Evolutionary conservation across 768 basidiomycete species (phyloP).

Genomic region (Suillus ampliporus): DNA sequence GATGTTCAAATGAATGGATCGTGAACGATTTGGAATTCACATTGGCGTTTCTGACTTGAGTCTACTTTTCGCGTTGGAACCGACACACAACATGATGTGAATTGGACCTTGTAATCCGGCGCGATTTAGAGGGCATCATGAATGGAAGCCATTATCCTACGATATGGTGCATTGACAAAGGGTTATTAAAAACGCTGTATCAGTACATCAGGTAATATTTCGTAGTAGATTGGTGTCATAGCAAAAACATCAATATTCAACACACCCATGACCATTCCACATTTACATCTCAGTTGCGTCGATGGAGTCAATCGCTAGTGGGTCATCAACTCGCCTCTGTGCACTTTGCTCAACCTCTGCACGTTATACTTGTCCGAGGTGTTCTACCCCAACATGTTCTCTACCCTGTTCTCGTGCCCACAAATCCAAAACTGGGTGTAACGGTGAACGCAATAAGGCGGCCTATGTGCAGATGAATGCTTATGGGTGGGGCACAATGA

Average conservation of each 20-base stretch:
- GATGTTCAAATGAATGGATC: no score
- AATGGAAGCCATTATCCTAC: background rate
- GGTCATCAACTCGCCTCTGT: conserved; percentile 42
- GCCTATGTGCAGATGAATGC: conserved; percentile 81
- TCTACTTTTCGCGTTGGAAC: no score
- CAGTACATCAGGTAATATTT: background rate
- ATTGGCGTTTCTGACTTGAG: no score
- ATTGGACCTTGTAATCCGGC: background rate
- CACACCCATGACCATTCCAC: background rate
- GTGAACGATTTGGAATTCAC: no score
- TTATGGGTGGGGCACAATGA: conserved; percentile 86
- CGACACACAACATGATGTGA: background rate
- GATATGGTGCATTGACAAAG: background rate
- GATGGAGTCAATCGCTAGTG: conserved; percentile 1
- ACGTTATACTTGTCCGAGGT: conserved; percentile 84
- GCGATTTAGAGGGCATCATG: background rate
- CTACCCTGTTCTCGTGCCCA: conserved; percentile 69
- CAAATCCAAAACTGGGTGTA: conserved; percentile 65
- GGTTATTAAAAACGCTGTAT: background rate
- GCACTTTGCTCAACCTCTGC: conserved; percentile 54
- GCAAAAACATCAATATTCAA: background rate
- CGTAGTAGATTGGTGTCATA: background rate
- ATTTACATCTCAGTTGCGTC: background rate
- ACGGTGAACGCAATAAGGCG: conserved; percentile 74
- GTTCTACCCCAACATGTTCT: conserved; percentile 75